Base-by-base conservation (phyloP, 495 filamentous ascomycete genomes). In the Xylaria telfairii region DNA sequence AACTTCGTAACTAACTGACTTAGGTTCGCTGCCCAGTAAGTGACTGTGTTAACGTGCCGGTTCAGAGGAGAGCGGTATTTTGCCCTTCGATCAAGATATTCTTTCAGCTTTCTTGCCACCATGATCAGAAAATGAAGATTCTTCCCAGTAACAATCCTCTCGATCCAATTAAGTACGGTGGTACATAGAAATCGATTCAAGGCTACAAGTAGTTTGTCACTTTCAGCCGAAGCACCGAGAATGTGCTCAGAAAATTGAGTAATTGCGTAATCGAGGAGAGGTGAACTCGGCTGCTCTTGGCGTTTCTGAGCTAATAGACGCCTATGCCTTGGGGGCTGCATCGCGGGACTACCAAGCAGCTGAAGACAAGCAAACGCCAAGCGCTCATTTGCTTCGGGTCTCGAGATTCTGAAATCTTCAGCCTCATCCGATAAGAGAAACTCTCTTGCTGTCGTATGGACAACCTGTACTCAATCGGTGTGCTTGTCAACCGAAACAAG, bases 161-260 rank as follows among this genome's bases (percentile, higher is more conserved):
- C 53, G 28, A 56, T 56, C 53, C 53, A 56, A 15, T 15, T 56
- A 28, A 56, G 53, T 26, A 56, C 53, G 0, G 24, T 56, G 4
- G 53, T 32, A 10, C n/a, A 32, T 28, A 56, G 28, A n/a, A 56
- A 56, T 19, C 28, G 24, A 32, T 56, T 15, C 8, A 56, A 17
- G 12, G 12, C 9, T 15, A 15, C 28, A 3, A 56, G 28, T 30
- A 56, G 10, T 32, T 56, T 32, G 28, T 56, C 53, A 32, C 13
- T 30, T 56, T 56, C 24, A 13, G 53, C 53, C 19, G 53, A 56
- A 13, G 53, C 12, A 3, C 28, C 15, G 7, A 56, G 12, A 6
- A 56, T 56, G 15, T 56, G 53, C 15, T 56, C 53, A 6, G 53
- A 56, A 32, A 56, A 56, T 19, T 30, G 53, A 15, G 53, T 56